Percentiles rank a stretch among this genome's conserved stretches.
phyloP scores from a whole-genome alignment of 2,329 filamentous ascomycete genomes.

The Macrophomina pseudophaseolina region DNA sequence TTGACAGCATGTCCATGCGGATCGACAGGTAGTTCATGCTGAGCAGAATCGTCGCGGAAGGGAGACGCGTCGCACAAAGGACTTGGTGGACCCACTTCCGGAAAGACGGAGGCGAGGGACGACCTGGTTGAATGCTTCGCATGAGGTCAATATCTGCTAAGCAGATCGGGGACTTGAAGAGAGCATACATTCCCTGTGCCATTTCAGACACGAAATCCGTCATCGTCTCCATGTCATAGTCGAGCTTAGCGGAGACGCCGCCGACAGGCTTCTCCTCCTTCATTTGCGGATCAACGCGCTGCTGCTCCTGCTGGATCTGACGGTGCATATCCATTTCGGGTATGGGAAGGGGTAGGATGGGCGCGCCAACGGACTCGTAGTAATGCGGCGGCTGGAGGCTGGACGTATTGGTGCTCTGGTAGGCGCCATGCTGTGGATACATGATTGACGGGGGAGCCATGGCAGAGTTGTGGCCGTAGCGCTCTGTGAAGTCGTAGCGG shows the following conservation, averaged over 20 bases:
- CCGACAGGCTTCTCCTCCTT: constrained; percentile 74
- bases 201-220: constrained; percentile 93
- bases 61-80: constrained; percentile 84
- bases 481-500: constrained; percentile 52
- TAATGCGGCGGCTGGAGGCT: constrained; percentile 46
- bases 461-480: constrained; percentile 51
- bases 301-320: constrained; percentile 42
- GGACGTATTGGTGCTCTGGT: constrained; percentile 40
- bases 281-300: constrained; percentile 44
- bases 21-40: constrained; percentile 89
- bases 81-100: constrained; percentile 93
- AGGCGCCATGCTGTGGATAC: constrained; percentile 48
- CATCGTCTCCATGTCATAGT: constrained; percentile 97
- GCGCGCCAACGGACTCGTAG: constrained; percentile 52
- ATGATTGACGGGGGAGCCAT: constrained; percentile 42
- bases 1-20: constrained; percentile 76
- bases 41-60: constrained; percentile 87
- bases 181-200: constrained; percentile 73
- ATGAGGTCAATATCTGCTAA: constrained; percentile 67
- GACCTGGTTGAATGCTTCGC: constrained; percentile 67
- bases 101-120: constrained; percentile 72
- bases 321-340: constrained; percentile 45
- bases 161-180: constrained; percentile 60
- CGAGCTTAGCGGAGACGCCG: constrained; percentile 89
- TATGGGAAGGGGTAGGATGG: constrained; percentile 53